These are phyloP conservation scores for Neoboletus subvelutipes DNA, from an alignment of 768 basidiomycete genomes.

Conservation along the genomic window DNA sequence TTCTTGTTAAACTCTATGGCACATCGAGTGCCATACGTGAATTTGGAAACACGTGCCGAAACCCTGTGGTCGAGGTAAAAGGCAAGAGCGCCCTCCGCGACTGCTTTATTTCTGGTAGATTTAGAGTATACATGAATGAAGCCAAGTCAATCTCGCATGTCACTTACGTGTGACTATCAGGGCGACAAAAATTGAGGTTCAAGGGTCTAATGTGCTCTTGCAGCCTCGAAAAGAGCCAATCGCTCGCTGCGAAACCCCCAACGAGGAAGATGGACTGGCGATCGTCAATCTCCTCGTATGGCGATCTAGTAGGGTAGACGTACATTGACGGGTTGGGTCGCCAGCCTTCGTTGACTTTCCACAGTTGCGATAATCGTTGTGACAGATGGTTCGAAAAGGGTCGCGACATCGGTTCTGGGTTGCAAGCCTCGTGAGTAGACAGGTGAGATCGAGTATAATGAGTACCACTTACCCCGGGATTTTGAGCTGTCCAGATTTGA, in stretches of 20 bases:
- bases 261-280: constrained; percentile 38
- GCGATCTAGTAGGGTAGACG: not conserved
- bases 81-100: constrained; percentile 44
- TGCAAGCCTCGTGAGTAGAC: not conserved
- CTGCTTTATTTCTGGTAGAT: constrained; percentile 43
- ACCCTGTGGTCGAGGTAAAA: constrained; percentile 46
- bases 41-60: constrained; percentile 38
- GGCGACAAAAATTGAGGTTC: constrained; percentile 44
- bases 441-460: no score
- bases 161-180: constrained; percentile 50
- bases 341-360: constrained; percentile 23
- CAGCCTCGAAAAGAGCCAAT: constrained; percentile 40
- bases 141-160: constrained; percentile 2
- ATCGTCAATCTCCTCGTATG: constrained; percentile 2
- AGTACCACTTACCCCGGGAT: constrained; percentile 31
- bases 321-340: constrained; percentile 26
- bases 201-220: constrained; percentile 32
- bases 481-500: constrained; percentile 49
- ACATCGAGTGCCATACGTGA: constrained; percentile 39
- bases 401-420: constrained; percentile 29
- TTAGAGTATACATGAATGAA: not conserved
- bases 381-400: constrained; percentile 31
- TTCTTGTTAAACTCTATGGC: constrained; percentile 30
- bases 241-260: constrained; percentile 46
- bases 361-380: constrained; percentile 23